Conservation (phyloP, 129 eudicot species). For the Flaveria trinervia region DNA sequence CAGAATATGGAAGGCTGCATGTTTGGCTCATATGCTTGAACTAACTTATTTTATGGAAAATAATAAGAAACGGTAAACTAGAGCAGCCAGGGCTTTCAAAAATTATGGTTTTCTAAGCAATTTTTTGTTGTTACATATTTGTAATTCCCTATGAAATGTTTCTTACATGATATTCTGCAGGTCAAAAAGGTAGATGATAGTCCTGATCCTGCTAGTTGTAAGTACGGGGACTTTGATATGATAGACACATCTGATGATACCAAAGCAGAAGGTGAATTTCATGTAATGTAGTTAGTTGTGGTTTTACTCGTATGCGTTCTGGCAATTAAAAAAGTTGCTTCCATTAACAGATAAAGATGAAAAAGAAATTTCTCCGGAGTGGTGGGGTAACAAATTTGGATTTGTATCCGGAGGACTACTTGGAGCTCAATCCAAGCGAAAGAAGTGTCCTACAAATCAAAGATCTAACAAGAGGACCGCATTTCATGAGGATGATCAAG, state of each 20-base stretch:
- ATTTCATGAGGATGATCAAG: slow-evolving; percentile 93
- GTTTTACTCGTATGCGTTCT: slow-evolving; percentile 6
- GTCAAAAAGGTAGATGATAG: slow-evolving; percentile 57
- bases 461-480: slow-evolving; percentile 51
- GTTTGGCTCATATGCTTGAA: neutral
- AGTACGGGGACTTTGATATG: slow-evolving; percentile 34
- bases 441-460: slow-evolving; percentile 38
- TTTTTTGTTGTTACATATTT: neutral
- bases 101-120: neutral
- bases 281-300: neutral
- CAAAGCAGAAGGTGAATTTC: slow-evolving; percentile 58
- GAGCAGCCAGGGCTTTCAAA: neutral
- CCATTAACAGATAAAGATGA: slow-evolving; percentile 37
- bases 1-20: neutral
- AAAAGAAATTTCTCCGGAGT: slow-evolving; percentile 56
- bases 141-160: neutral
- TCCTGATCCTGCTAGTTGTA: slow-evolving; percentile 27
- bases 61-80: neutral
- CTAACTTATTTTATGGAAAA: neutral
- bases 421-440: slow-evolving; percentile 75
- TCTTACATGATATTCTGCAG: slow-evolving; percentile 33
- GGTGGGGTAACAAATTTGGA: slow-evolving; percentile 97
- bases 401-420: slow-evolving; percentile 86
- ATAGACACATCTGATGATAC: slow-evolving; percentile 41
- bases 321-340: slow-evolving; percentile 9